These are phyloP conservation scores for Kalaharituber pfeilii DNA, from an alignment of 2,329 filamentous ascomycete genomes.

Conservation along the genomic window DNA sequence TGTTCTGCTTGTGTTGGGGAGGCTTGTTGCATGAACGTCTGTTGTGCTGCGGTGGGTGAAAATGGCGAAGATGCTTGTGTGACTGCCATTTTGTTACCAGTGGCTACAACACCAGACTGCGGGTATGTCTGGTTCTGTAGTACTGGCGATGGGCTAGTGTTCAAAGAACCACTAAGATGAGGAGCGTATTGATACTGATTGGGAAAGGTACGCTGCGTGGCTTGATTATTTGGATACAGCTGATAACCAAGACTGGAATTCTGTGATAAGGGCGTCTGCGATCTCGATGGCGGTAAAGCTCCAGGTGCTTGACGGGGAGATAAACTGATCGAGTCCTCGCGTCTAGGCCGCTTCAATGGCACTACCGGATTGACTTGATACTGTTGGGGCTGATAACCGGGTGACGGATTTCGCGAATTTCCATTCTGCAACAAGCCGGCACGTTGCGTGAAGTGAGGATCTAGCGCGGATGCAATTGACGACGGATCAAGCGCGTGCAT, in stretches of 20 bases:
- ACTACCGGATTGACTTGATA: conserved; percentile 76
- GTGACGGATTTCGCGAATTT: conserved; percentile 65
- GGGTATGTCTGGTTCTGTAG: conserved; percentile 62
- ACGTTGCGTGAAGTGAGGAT: conserved; percentile 38
- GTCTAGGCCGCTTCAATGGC: conserved; percentile 70
- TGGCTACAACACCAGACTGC: conserved; percentile 43
- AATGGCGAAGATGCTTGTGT: conserved; percentile 88
- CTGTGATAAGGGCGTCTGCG: conserved; percentile 55
- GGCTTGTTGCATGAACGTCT: conserved; percentile 45
- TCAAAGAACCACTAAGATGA: conserved; percentile 60
- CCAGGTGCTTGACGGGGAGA: conserved; percentile 61
- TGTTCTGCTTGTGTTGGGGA: conserved; percentile 65
- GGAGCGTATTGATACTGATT: conserved; percentile 56
- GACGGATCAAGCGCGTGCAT: conserved; percentile 46
- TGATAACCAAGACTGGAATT: conserved; percentile 50
- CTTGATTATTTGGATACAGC: conserved; percentile 47
- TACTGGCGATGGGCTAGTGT: conserved; percentile 81
- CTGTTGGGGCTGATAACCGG: conserved; percentile 56
- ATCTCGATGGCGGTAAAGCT: conserved; percentile 65
- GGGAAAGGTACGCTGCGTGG: conserved; percentile 44
- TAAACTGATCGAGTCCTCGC: conserved; percentile 68
- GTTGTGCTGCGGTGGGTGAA: conserved; percentile 53
- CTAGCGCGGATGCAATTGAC: conserved; percentile 43
- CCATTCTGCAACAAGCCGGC: conserved; percentile 55
- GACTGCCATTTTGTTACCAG: conserved; percentile 62